These are phyloP conservation scores for Flueggea neowawraea DNA, from an alignment of 441 rosid species.

Conservation along the genomic window DNA sequence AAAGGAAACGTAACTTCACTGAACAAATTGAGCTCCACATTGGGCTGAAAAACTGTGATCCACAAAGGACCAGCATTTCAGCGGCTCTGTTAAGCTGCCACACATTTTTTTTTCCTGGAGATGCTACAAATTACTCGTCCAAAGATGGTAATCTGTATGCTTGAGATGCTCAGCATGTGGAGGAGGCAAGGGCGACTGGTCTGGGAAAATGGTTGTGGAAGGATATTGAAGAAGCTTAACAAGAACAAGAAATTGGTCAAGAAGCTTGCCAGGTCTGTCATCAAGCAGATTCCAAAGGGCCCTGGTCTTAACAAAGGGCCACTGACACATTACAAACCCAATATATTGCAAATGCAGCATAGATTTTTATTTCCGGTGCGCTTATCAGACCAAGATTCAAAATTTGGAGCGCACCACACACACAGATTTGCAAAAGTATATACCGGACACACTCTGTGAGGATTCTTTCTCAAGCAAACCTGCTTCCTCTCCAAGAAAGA, in stretches of 20 bases:
- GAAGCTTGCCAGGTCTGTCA: constrained; percentile 96
- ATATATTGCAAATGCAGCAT: no score
- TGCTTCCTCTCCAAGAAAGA: no score
- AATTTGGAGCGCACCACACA: no score
- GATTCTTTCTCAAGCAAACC: no score
- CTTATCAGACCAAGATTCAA: no score
- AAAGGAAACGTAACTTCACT: constrained; percentile 71
- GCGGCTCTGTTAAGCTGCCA: constrained; percentile 88
- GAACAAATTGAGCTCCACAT: constrained; percentile 96
- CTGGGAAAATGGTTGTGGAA: constrained; percentile 88
- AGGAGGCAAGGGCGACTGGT: constrained; percentile 83
- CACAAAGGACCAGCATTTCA: constrained; percentile 95
- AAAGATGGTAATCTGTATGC: constrained; percentile 97
- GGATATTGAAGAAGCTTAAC: constrained; percentile 86
- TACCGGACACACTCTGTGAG: no score
- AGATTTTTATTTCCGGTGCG: no score
- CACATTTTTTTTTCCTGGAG: no score
- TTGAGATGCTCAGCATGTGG: constrained; percentile 98
- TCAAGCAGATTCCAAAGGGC: constrained; percentile 99
- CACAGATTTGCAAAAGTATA: no score
- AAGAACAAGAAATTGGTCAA: constrained; percentile 97
- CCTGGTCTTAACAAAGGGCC: constrained; percentile 99
- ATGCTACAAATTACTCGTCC: no score
- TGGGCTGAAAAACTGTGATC: constrained; percentile 94
- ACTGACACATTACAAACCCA: no score